phyloP scores from a whole-genome alignment of 2,329 filamentous ascomycete species.

The Furcasterigmium sp. region DNA sequence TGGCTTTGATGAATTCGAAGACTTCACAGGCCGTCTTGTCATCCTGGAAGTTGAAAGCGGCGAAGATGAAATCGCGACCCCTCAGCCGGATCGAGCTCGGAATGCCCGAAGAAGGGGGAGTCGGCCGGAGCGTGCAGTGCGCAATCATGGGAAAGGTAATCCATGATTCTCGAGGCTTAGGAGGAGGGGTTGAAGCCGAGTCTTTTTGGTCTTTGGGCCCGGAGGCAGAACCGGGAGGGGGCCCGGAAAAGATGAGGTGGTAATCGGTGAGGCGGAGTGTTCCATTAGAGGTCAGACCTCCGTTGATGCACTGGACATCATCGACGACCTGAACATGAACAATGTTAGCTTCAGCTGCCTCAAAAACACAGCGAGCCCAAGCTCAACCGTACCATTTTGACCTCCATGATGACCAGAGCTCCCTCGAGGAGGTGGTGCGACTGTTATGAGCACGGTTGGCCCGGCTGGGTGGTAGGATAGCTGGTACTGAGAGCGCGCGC shows the following conservation, averaged over 20 bases:
- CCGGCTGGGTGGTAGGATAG: too few relatives aligned
- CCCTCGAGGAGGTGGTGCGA: not conserved
- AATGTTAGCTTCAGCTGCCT: too few relatives aligned
- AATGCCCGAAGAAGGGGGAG: conserved; percentile 62
- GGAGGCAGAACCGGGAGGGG: conserved; percentile 24
- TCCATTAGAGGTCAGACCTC: conserved; percentile 51
- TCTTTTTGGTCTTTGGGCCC: not conserved
- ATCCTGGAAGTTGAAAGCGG: conserved; percentile 81
- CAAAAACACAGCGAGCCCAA: too few relatives aligned
- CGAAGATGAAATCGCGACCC: conserved; percentile 89
- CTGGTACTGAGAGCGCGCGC: too few relatives aligned
- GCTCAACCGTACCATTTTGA: conserved; percentile 34
- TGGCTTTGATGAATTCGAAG: conserved; percentile 77
- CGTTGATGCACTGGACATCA: conserved; percentile 55
- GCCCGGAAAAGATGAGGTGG: conserved; percentile 51
- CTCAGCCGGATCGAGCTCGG: conserved; percentile 80
- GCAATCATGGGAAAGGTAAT: conserved; percentile 91
- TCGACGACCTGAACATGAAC: conserved; percentile 39
- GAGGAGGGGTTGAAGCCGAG: conserved; percentile 12
- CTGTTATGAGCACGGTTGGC: too few relatives aligned
- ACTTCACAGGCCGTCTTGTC: conserved; percentile 73
- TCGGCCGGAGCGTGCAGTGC: conserved; percentile 71
- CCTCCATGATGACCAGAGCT: conserved; percentile 26
- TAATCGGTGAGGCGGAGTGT: conserved; percentile 58
- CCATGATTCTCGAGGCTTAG: conserved; percentile 66